Conservation (phyloP, 768 basidiomycete genomes). For the Lactifluus pinguis region DNA sequence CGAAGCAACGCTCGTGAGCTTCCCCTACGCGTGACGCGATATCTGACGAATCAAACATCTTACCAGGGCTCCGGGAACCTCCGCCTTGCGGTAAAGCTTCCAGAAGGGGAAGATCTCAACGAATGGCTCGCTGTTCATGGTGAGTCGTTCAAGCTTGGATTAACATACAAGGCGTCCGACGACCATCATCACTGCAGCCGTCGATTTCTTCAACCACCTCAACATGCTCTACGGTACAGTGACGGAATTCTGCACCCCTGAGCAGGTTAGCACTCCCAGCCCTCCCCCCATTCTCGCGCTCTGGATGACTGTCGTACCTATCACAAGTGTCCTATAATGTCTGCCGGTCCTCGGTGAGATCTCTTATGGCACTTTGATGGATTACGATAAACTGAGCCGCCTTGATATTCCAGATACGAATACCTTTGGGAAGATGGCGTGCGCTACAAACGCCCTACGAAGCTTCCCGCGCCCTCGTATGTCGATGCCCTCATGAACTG, state of each 20-base stretch:
- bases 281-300: not conserved
- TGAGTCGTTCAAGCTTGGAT: slow-evolving; percentile 26
- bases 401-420: slow-evolving; percentile 54
- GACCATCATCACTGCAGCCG: slow-evolving; percentile 43
- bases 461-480: slow-evolving; percentile 90
- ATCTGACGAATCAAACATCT: not conserved
- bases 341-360: slow-evolving; percentile 81
- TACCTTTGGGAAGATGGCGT: slow-evolving; percentile 92
- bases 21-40: not conserved
- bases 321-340: slow-evolving; percentile 86
- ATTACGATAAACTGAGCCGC: not conserved
- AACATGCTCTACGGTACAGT: slow-evolving; percentile 99
- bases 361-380: not conserved
- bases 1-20: slow-evolving; percentile 78
- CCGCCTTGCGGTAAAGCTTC: slow-evolving; percentile 82
- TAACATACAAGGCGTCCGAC: not conserved
- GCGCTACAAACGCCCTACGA: slow-evolving; percentile 84
- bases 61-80: slow-evolving; percentile 90
- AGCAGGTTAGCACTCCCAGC: slow-evolving; percentile 52
- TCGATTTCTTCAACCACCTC: slow-evolving; percentile 99
- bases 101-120: slow-evolving; percentile 93
- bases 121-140: slow-evolving; percentile 99
- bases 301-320: not conserved
- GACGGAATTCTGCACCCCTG: slow-evolving; percentile 93
- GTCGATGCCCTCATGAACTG: slow-evolving; percentile 99